Base-by-base conservation (phyloP, 2,329 filamentous ascomycete genomes). In the Phaeosphaeriaceae sp. region DNA sequence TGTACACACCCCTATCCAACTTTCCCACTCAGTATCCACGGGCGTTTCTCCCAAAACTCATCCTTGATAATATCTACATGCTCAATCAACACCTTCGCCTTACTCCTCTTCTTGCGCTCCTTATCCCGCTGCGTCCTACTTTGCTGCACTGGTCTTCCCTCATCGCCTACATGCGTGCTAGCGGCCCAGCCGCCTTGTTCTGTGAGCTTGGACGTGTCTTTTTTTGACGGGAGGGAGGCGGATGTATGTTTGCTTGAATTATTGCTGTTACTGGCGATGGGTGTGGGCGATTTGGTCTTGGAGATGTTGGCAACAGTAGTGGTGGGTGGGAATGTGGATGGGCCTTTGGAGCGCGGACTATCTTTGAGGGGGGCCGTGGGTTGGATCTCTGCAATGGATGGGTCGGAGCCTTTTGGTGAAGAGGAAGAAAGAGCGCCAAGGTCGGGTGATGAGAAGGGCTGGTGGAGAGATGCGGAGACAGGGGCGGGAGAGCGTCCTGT, bases 1-100 rank as follows among this genome's bases (percentile, higher is more conserved):
- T 27, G 5, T 27, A 4, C 25, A 27, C 25, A 9, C 25, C 25
- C 25, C 25, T 27, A 68, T 21, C 63, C 72, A 40, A 72, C 63
- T 60, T 68, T 75, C 33, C 78, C 78, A 53, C 72, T 78, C 70
- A 83, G 61, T 24, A 83, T 81, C 92, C 93, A 98, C 1, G 93
- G 93, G 72, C 93, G 84, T 69, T 84, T 85, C 63, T 92, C 85
- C 95, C 95, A 99, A 74, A 99, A 99, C 3, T 92, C 91, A 77
- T 98, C 92, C 69, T 91, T 93, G 78, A 99, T 98, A 69, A 99
- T 91, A 79, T 99, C 95, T 58, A 95, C 80, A 81, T 98, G 93
- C 72, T 93, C 89, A 40, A 96, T 84, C 36, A 91, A 86, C 47
- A 99, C 88, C 51, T 85, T 85, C 0, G 93, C 93, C 77, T 97